Conservation (phyloP, 2,329 filamentous ascomycete genomes). For the Fusarium pilosicola region DNA sequence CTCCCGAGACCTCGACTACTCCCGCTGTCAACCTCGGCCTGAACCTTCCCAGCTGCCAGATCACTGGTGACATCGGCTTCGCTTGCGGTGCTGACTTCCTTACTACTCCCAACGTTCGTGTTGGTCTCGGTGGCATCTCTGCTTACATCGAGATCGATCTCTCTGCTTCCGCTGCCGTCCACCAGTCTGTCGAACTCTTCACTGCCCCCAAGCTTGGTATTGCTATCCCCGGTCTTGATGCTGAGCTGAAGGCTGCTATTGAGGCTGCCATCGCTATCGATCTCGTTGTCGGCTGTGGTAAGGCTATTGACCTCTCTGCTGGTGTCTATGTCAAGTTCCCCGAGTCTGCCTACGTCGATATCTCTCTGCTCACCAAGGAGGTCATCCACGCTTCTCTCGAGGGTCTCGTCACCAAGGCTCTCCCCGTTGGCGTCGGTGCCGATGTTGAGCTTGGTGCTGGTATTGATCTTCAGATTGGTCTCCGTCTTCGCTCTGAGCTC, state of each 20-base stretch:
- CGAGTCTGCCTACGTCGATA: constrained; percentile 54
- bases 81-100: constrained; percentile 55
- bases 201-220: constrained; percentile 50
- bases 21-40: constrained; percentile 39
- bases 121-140: constrained; percentile 62
- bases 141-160: constrained; percentile 63
- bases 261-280: constrained; percentile 61
- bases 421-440: constrained; percentile 41
- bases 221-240: constrained; percentile 53
- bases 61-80: constrained; percentile 59
- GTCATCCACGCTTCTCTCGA: constrained; percentile 55
- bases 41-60: constrained; percentile 48
- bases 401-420: constrained; percentile 42
- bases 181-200: constrained; percentile 62
- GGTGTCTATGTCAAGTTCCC: constrained; percentile 59
- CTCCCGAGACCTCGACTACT: constrained; percentile 29
- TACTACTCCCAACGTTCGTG: constrained; percentile 52
- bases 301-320: constrained; percentile 60
- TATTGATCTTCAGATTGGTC: constrained; percentile 58
- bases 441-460: constrained; percentile 51
- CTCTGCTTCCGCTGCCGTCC: constrained; percentile 55
- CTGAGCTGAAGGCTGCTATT: constrained; percentile 57
- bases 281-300: constrained; percentile 59
- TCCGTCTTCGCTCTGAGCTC: constrained; percentile 61
- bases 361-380: constrained; percentile 54